Evolutionary conservation across 2,329 filamentous ascomycete species (phyloP).

Genomic region (Coleophoma cylindrospora): DNA sequence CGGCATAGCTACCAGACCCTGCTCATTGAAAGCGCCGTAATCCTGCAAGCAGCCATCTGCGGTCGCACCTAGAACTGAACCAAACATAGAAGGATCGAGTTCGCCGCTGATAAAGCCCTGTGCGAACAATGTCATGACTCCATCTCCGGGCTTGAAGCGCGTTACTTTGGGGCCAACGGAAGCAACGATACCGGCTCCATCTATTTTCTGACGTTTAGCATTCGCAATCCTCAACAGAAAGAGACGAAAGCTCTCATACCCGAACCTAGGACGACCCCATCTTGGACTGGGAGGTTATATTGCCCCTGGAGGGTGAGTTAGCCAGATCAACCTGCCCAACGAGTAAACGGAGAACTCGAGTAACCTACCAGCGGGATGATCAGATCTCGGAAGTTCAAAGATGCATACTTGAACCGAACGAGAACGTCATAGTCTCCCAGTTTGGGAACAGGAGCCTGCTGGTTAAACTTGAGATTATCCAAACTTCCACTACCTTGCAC

Average conservation of each 20-base stretch:
- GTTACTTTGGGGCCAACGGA: constrained; percentile 49
- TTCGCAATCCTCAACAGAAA: constrained; percentile 21
- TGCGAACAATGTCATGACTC: constrained; percentile 53
- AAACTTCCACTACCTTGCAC: constrained; percentile 44
- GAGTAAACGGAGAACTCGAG: not conserved
- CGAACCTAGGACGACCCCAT: not conserved
- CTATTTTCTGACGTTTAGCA: constrained; percentile 18
- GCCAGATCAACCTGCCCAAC: not conserved
- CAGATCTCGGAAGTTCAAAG: constrained; percentile 34
- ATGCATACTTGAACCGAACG: constrained; percentile 39
- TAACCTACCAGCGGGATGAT: constrained; percentile 26
- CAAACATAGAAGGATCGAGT: constrained; percentile 15
- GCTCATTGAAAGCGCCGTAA: constrained; percentile 43
- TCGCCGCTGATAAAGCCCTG: constrained; percentile 33
- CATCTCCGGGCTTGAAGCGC: constrained; percentile 52
- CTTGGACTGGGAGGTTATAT: not conserved
- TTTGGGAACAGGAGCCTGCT: constrained; percentile 28
- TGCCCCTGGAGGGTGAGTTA: not conserved
- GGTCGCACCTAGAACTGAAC: constrained; percentile 49
- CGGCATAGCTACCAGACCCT: constrained; percentile 58
- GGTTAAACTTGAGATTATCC: constrained; percentile 38
- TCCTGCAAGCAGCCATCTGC: constrained; percentile 43
- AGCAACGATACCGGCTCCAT: constrained; percentile 39
- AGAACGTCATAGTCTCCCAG: constrained; percentile 49
- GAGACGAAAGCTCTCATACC: constrained; percentile 18